A percentile compares a stretch with the other conserved stretches of the same genome.
Conservation (phyloP, 208 protist species). For the Naegleria lovaniensis region DNA sequence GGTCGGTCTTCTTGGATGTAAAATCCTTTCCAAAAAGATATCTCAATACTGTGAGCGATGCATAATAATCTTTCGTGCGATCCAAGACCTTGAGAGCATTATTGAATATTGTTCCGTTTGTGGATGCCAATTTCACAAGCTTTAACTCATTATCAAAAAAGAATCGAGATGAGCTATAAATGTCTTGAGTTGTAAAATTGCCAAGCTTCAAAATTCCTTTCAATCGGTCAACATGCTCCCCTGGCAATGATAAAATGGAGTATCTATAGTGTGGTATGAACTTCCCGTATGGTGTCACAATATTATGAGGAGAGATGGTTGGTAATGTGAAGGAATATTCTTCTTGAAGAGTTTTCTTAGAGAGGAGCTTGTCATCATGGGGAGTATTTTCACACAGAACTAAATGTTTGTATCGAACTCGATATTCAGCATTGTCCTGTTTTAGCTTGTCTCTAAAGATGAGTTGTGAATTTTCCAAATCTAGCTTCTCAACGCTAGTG, state of each 20-base stretch:
- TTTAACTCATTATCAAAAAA: background rate
- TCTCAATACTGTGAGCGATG: background rate
- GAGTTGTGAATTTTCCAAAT: background rate
- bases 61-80: background rate
- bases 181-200: background rate
- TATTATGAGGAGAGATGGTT: background rate
- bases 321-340: background rate
- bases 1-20: background rate
- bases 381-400: background rate
- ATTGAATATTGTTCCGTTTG: background rate
- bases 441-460: background rate
- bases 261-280: background rate
- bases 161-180: background rate
- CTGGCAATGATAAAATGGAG: background rate
- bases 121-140: background rate
- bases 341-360: background rate
- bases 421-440: background rate
- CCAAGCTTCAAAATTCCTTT: background rate
- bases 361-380: background rate
- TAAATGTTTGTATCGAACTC: background rate
- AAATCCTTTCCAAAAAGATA: background rate
- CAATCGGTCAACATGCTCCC: background rate
- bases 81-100: background rate
- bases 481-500: background rate
- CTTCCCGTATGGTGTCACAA: background rate